These are phyloP conservation scores for Trypanosoma mega DNA, from an alignment of 208 protist species.

Conservation along the genomic window DNA sequence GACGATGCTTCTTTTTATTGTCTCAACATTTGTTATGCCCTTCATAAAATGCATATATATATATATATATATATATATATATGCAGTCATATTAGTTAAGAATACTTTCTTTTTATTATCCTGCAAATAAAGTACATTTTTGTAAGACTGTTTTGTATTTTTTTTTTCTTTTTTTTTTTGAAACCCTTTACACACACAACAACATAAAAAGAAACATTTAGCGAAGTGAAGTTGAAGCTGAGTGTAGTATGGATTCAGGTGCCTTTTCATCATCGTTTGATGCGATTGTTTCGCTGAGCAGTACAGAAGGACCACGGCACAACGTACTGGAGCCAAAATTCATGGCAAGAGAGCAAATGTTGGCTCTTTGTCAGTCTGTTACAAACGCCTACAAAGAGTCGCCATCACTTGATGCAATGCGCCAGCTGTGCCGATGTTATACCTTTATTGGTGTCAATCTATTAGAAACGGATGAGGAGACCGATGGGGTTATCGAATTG, in stretches of 20 bases:
- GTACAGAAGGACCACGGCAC: slow-evolving; percentile 58
- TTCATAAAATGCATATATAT: no score
- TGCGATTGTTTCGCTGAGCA: slow-evolving; percentile 50
- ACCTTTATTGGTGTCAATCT: slow-evolving; percentile 67
- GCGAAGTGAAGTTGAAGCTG: no score
- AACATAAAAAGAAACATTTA: slow-evolving; percentile 1
- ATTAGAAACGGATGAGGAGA: slow-evolving; percentile 74
- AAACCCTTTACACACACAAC: not conserved
- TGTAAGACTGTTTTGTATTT: slow-evolving; percentile 6
- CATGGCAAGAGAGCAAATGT: slow-evolving; percentile 57
- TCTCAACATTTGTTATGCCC: no score
- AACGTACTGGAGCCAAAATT: slow-evolving; percentile 84
- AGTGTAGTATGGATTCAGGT: slow-evolving; percentile 41
- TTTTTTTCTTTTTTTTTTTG: slow-evolving; percentile 11
- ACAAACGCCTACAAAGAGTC: slow-evolving; percentile 50
- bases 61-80: no score
- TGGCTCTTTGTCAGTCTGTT: slow-evolving; percentile 54
- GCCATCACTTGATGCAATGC: slow-evolving; percentile 32
- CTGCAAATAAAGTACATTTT: not conserved
- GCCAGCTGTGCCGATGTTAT: slow-evolving; percentile 69
- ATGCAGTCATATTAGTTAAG: no score
- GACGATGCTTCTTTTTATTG: no score
- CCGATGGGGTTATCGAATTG: slow-evolving; percentile 53
- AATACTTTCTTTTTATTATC: no score
- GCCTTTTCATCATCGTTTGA: slow-evolving; percentile 48